Percentiles rank a stretch among this genome's conserved stretches.
phyloP scores from a whole-genome alignment of 2,329 filamentous ascomycete genomes.

The Plenodomus tracheiphilus region DNA sequence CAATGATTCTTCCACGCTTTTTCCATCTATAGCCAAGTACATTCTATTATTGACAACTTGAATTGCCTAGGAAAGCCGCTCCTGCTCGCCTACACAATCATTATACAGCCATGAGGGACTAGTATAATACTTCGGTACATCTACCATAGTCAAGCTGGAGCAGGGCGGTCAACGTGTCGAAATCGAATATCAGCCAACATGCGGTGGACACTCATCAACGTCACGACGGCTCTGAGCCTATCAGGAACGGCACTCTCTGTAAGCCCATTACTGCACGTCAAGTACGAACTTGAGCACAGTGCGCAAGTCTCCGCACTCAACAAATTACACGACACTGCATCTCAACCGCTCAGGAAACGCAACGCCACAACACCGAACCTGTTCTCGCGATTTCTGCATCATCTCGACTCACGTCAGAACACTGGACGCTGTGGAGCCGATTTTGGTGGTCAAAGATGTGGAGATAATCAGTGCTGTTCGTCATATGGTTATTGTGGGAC shows the following conservation, averaged over 20 bases:
- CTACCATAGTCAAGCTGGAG: background rate
- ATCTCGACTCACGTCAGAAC: constrained; percentile 20
- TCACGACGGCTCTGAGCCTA: constrained; percentile 21
- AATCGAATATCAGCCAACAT: constrained; percentile 10
- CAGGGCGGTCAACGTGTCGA: background rate
- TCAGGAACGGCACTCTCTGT: constrained; percentile 16
- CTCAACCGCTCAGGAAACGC: constrained; percentile 5
- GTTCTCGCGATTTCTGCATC: constrained; percentile 13
- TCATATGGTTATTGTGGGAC: constrained; percentile 32
- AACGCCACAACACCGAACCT: constrained; percentile 21
- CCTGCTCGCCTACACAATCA: background rate
- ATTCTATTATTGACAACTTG: constrained; percentile 13
- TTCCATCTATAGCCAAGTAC: constrained; percentile 10
- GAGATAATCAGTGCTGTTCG: constrained; percentile 28
- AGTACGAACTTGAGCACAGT: constrained; percentile 1
- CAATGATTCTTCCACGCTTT: constrained; percentile 12
- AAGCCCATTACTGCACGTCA: constrained; percentile 9
- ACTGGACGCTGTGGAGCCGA: constrained; percentile 31
- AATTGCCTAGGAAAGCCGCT: constrained; percentile 9
- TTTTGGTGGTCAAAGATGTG: constrained; percentile 19
- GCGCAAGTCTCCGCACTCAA: background rate
- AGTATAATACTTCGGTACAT: background rate
- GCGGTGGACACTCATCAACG: constrained; percentile 19
- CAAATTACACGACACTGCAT: background rate
- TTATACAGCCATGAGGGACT: background rate